These are phyloP conservation scores for Amylostereum chailletii DNA, from an alignment of 1,284 basidiomycete species.

Conservation along the genomic window DNA sequence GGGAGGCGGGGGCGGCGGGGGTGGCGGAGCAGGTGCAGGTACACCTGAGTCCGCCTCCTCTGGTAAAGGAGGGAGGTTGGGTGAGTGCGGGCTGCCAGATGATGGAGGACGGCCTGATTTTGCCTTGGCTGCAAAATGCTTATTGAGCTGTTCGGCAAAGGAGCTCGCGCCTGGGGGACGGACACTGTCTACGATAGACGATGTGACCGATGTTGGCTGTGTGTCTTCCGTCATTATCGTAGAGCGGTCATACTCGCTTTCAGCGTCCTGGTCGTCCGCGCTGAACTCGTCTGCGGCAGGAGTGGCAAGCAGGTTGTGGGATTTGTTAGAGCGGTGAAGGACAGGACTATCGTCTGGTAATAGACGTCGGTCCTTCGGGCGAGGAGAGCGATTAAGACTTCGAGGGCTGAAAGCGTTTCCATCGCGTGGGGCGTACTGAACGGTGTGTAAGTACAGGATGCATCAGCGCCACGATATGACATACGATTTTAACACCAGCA, in stretches of 20 bases:
- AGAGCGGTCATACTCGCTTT: conserved; percentile 48
- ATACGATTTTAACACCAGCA: conserved; percentile 64
- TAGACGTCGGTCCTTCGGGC: conserved; percentile 30
- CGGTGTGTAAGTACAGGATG: not conserved
- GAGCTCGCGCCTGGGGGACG: conserved; percentile 33
- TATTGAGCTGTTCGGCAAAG: conserved; percentile 52
- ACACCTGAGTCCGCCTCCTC: conserved; percentile 20
- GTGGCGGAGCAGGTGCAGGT: conserved; percentile 24
- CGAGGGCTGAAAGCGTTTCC: conserved; percentile 52
- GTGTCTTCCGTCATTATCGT: conserved; percentile 45
- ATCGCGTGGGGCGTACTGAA: conserved; percentile 46
- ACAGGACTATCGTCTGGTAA: conserved; percentile 16
- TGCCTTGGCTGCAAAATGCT: conserved; percentile 38
- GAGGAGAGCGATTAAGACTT: conserved; percentile 58
- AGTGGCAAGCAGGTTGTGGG: conserved; percentile 32
- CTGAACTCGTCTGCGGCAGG: conserved; percentile 13
- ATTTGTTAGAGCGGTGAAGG: conserved; percentile 24
- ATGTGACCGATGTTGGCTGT: conserved; percentile 46
- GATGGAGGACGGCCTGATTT: conserved; percentile 21
- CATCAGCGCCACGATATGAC: conserved; percentile 11
- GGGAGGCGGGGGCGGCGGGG: conserved; percentile 26
- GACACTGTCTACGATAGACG: conserved; percentile 26
- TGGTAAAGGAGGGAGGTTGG: conserved; percentile 28
- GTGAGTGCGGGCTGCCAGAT: conserved; percentile 21
- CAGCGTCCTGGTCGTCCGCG: conserved; percentile 39